These are phyloP conservation scores for Leccinum aurantiacum DNA, from an alignment of 768 basidiomycete species.

Conservation along the genomic window DNA sequence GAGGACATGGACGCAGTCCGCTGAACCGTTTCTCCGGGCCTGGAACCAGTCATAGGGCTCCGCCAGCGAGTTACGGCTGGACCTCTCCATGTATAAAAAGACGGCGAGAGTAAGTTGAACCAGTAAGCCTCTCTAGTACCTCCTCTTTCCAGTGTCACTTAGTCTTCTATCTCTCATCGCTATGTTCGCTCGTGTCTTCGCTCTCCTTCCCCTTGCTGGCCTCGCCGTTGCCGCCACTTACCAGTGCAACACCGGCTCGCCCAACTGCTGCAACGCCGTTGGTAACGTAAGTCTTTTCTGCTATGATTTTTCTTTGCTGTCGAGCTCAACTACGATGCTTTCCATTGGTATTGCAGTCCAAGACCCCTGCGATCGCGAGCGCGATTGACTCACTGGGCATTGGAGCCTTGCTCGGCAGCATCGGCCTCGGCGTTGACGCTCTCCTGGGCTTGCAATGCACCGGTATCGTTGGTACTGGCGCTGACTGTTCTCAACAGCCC, in stretches of 20 bases:
- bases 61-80: neutral
- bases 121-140: too few relatives aligned
- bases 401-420: neutral
- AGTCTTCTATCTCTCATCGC: neutral
- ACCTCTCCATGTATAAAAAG: neutral
- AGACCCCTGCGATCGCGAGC: neutral
- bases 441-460: neutral
- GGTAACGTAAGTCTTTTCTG: neutral
- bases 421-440: neutral
- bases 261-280: neutral
- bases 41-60: too few relatives aligned
- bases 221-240: neutral
- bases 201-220: neutral
- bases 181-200: neutral
- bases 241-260: neutral
- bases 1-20: neutral
- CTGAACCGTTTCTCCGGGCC: neutral
- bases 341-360: too few relatives aligned
- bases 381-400: neutral
- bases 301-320: neutral
- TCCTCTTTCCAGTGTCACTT: neutral
- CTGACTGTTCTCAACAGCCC: neutral
- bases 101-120: too few relatives aligned
- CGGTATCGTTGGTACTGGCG: neutral
- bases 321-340: neutral